Evolutionary conservation across 257 asterid genomes (phyloP), one percentile per base, ranked within the genome.

Genomic region (Capsicum chinense): DNA sequence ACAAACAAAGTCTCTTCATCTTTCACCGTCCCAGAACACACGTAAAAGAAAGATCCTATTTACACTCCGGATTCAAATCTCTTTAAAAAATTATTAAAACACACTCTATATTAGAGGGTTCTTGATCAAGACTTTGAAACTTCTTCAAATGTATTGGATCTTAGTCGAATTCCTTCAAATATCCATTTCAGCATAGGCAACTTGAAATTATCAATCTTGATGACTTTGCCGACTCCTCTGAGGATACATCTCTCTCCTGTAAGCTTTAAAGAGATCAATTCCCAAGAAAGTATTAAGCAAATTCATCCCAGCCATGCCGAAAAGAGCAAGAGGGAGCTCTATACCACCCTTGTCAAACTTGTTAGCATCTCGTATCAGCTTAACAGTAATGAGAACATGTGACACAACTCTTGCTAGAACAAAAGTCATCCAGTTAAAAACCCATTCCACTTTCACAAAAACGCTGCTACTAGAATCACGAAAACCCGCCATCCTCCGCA

Each of bases 231-330:
- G 87, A 81, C 83, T 80, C 79, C 62, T 85, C 47, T 42, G 83
- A 33, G 87, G 47, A 71, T 74, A 88, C 63, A n/a, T 87, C 88
- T 94, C 98, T 60, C 90, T 92, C 71, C 81, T 54, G 83, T 73
- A 92, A 56, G 98, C 99, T n/a, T 88, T 89, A 70, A 89, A 86
- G 80, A 94, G 93, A 91, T 94, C 98, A 39, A 89, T 70, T 37
- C 98, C 98, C 16, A 94, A 90, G 86, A 90, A 92, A 48, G 85
- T 48, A 68, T 95, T 95, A 2, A 94, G 94, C 83, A 92, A 83
- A 79, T 94, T 93, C 98, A 95, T 95, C n/a, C 97, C 99, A 6
- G 89, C 92, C 99, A 94, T 94, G 82, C 99, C 99, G 3, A 78
- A 82, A 83, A 93, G 94, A 21, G 99, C 98, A 71, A 95, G 98